Percentiles rank a stretch among this genome's conserved stretches.
Evolutionary conservation across 495 filamentous ascomycete genomes (phyloP).

Genomic region (Chaetomium tenue): DNA sequence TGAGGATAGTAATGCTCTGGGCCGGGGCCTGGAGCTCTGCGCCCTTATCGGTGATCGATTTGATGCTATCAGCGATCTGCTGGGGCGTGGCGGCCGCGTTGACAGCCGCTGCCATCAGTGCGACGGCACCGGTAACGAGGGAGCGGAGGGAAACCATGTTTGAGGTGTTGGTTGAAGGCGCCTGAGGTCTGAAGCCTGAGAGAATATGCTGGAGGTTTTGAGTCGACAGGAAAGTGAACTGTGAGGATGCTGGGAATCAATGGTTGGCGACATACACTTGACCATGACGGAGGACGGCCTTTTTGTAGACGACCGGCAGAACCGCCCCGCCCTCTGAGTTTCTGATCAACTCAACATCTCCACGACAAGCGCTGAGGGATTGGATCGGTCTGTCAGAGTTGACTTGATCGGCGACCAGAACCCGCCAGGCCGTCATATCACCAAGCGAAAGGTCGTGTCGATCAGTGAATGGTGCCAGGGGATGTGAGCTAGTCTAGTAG

Average conservation of each 20-base stretch:
- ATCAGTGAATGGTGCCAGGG: too few relatives aligned
- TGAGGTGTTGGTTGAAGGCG: neutral
- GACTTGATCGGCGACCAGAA: too few relatives aligned
- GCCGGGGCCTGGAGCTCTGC: conserved; percentile 31
- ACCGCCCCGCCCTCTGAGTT: too few relatives aligned
- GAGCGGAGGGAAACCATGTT: conserved; percentile 37
- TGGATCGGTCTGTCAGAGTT: too few relatives aligned
- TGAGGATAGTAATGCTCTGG: conserved; percentile 32
- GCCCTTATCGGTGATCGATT: conserved; percentile 26
- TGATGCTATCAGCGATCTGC: conserved; percentile 31
- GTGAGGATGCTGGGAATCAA: neutral
- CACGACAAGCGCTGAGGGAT: too few relatives aligned
- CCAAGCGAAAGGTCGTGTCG: too few relatives aligned
- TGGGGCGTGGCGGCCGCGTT: conserved; percentile 22
- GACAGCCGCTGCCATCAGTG: conserved; percentile 19
- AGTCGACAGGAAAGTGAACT: neutral
- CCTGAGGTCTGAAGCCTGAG: too few relatives aligned
- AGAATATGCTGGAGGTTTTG: neutral
- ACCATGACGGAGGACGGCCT: neutral
- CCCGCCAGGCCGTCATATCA: too few relatives aligned
- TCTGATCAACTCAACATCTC: too few relatives aligned
- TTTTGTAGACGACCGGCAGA: neutral
- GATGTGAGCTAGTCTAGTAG: too few relatives aligned
- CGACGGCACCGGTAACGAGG: conserved; percentile 10
- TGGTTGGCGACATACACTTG: too few relatives aligned